Conservation (phyloP, 169 alveolate genomes). For the Plasmodium knowlesi region DNA sequence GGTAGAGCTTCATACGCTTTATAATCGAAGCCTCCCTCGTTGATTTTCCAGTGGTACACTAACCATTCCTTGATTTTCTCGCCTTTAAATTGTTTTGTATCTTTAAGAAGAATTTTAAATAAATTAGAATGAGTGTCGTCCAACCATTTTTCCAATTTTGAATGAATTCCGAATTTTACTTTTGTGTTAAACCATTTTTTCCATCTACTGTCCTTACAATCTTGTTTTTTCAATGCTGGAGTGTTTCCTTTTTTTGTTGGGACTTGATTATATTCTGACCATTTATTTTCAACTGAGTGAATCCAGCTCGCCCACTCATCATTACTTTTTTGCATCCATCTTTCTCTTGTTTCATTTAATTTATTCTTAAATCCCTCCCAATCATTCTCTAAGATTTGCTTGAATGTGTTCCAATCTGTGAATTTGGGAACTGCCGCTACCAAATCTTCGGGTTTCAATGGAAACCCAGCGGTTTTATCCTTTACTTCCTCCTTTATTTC, state of each 20-base stretch:
- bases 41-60: neutral
- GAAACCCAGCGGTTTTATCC: no score
- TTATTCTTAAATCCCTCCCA: neutral
- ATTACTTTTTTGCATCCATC: neutral
- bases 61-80: constrained; percentile 4
- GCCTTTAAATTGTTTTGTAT: no score
- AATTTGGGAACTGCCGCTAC: neutral
- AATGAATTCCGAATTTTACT: no score
- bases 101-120: no score
- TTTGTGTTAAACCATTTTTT: no score
- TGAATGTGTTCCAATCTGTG: neutral
- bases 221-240: no score
- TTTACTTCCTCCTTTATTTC: no score
- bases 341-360: neutral
- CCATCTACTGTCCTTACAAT: no score
- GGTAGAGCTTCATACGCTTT: neutral
- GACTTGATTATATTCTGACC: neutral
- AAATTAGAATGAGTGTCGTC: no score
- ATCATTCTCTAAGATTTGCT: neutral
- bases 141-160: no score
- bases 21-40: neutral
- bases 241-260: neutral
- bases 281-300: neutral
- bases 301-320: neutral
- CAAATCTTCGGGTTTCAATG: neutral